Base-by-base conservation (phyloP, 2,329 filamentous ascomycete species). In the Diaporthe eres region DNA sequence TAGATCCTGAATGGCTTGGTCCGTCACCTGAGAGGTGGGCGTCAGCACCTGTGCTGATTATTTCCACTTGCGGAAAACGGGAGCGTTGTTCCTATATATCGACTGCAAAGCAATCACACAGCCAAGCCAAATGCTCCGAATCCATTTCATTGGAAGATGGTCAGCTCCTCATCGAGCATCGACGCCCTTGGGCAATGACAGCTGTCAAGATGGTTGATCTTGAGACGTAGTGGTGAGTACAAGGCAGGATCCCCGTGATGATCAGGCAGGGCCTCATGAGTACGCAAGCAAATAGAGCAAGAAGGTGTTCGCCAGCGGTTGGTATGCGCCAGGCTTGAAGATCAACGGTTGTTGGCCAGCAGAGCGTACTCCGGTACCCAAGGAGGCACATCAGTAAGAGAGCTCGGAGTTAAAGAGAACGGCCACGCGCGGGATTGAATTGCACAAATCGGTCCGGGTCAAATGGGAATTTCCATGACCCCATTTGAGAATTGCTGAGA, bases 31-130 rank as follows among this genome's bases (percentile, higher is more conserved):
- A 39, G 49, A 34, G 49, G 28, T 28, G 49, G 34, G 31, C 65
- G 34, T 70, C 49, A 70, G 65, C 65, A 17, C n/a, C 34, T 55
- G n/a, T 25, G 65, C 65, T 22, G 65, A 70, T 70, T 70, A 42
- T 55, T 70, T 42, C 65, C 65, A 42, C 34, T 70, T 70, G 49
- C 25, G 65, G 65, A 53, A 42, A 28, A 70, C n/a, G 49, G 12
- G 15, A 51, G 47, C 34, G n/a, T 34, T 55, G 4, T 10, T 39
- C 49, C 49, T 28, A 42, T 70, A 70, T 70, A 53, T 47, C 65
- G 42, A 70, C 49, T 70, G 65, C 65, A 70, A 53, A 55, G 49
- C 49, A 28, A 55, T 42, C 65, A 70, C 49, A 70, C 34, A 55
- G 65, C 65, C 65, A 70, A 70, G 49, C 47, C 65, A 70, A 28